Base-by-base conservation (phyloP, 2,329 filamentous ascomycete genomes). In the Neofusicoccum laricinum region DNA sequence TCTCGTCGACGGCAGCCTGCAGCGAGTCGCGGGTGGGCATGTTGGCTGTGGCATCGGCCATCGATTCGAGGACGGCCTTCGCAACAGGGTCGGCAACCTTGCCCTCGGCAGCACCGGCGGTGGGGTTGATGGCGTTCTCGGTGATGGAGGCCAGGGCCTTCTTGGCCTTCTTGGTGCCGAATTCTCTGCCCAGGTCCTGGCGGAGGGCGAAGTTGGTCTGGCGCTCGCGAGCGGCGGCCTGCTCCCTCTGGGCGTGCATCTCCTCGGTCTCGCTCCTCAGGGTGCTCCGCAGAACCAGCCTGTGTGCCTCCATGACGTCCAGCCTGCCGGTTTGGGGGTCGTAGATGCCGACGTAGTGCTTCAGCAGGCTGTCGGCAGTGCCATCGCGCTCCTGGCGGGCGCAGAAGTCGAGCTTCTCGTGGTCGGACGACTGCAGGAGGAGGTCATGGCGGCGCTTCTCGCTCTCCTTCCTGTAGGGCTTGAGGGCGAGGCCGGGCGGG, bases 81-180 rank as follows among this genome's bases (percentile, higher is more conserved):
- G 75, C 75, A 1, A 76, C 63, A 73, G 69, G 67, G 17, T 75
- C 73, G 25, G 55, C 34, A 6, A 59, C 30, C 55, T 71, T 70
- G 41, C 70, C 66, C 41, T 64, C 66, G 46, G 77, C 46, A 67
- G 69, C 40, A 15, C 57, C 63, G 55, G 67, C 66, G 17, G 70
- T 72, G 32, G 73, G 72, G 40, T 71, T 78, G 69, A 94, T 92
- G 17, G 90, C 89, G 72, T 93, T 93, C 70, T 90, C 84, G 2
- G 87, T 87, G 67, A 85, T 82, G 64, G 88, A 85, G 32, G 84
- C 82, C 69, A 95, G 87, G 1, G 87, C 89, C 79, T 93, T 94
- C 82, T 88, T 90, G 21, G 91, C 90, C 78, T 93, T 94, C 80
- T 91, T 93, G 30, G 91, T 94, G 75, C 92, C 92, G 71, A 96